Percentiles rank a stretch among this genome's conserved stretches.
phyloP scores from a whole-genome alignment of 176 grass and related monocot species.

The Luzula sylvatica region DNA sequence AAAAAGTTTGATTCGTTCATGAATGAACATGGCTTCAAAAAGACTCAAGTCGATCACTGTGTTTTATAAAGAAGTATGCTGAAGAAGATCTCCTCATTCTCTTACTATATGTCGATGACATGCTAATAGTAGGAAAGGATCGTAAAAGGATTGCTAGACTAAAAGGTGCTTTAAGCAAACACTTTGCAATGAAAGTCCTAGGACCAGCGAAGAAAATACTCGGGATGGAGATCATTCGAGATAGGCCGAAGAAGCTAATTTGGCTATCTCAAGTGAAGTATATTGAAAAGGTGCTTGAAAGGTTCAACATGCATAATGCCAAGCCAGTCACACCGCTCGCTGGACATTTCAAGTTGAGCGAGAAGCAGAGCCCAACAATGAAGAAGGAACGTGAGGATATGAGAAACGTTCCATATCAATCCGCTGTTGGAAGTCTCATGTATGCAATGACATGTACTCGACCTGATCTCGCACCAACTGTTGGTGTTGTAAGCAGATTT shows the following conservation, averaged over 20 bases:
- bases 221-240: neutral
- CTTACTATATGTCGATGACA: neutral
- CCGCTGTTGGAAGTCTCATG: no score
- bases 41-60: neutral
- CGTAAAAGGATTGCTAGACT: neutral
- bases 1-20: slow-evolving; percentile 1
- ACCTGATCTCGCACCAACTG: neutral
- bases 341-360: neutral
- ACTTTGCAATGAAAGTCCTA: neutral
- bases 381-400: neutral
- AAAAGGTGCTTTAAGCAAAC: neutral
- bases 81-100: neutral
- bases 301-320: neutral
- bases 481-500: neutral
- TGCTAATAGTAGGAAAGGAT: neutral
- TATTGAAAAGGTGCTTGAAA: slow-evolving; percentile 6
- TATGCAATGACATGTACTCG: neutral
- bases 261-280: neutral
- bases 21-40: neutral
- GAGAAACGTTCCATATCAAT: no score
- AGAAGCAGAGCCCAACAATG: neutral
- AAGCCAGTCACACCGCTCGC: neutral
- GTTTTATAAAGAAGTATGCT: neutral
- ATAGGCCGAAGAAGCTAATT: neutral
- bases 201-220: neutral